Conservation (phyloP, 2,329 filamentous ascomycete species). For the Aspergillus texensis region DNA sequence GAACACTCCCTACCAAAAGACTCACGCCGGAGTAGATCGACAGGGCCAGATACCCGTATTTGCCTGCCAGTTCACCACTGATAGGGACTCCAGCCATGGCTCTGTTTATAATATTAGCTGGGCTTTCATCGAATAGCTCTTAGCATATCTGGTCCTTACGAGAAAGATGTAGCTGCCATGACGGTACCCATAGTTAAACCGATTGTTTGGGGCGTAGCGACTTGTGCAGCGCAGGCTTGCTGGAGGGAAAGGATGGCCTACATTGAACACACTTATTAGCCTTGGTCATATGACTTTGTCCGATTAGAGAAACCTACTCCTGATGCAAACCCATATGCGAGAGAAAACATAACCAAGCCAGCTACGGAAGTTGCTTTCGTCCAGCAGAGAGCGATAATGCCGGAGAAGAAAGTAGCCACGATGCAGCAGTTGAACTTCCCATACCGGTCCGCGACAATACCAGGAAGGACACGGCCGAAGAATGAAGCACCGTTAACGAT, state of each 20-base stretch:
- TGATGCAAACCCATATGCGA: conserved; percentile 51
- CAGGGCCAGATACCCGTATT: conserved; percentile 45
- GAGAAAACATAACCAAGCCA: conserved; percentile 49
- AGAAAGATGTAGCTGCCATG: conserved; percentile 46
- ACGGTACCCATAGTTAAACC: conserved; percentile 49
- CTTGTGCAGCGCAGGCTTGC: conserved; percentile 48
- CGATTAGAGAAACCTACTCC: conserved; percentile 35
- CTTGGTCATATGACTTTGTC: background rate
- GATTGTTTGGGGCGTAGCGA: conserved; percentile 42
- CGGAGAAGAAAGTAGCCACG: conserved; percentile 33
- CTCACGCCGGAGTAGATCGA: conserved; percentile 42
- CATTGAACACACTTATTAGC: background rate
- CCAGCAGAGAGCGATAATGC: conserved; percentile 50
- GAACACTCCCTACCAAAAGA: conserved; percentile 33
- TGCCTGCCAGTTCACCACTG: conserved; percentile 41
- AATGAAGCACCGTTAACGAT: conserved; percentile 43
- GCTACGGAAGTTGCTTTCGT: conserved; percentile 46
- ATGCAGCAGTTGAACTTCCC: conserved; percentile 37
- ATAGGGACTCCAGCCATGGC: conserved; percentile 48
- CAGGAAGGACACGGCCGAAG: conserved; percentile 40
- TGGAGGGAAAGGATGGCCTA: conserved; percentile 53
- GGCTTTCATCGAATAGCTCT: background rate
- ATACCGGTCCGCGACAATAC: conserved; percentile 39
- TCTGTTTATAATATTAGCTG: conserved; percentile 22
- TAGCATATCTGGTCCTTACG: conserved; percentile 33